Conservation (phyloP, 164 flowering plant species). For the Stephania cephalantha region DNA sequence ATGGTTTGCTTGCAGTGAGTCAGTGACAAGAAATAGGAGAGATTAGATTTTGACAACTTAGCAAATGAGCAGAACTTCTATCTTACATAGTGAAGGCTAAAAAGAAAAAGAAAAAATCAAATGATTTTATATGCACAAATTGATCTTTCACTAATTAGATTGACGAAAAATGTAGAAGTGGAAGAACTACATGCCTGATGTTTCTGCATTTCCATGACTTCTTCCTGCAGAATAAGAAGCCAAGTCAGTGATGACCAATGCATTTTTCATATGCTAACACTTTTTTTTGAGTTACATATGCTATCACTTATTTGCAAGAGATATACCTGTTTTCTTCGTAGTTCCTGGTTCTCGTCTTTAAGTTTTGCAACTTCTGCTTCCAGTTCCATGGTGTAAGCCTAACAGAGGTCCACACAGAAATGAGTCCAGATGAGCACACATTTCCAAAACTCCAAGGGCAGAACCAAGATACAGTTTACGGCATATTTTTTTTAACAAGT, state of each 20-base stretch:
- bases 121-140: neutral
- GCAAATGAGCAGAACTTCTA: too few species aligned
- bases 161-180: neutral
- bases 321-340: slow-evolving; percentile 66
- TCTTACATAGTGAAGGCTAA: too few species aligned
- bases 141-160: neutral
- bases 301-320: neutral
- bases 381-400: slow-evolving; percentile 95
- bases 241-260: slow-evolving; percentile 6
- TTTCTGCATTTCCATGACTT: slow-evolving; percentile 64
- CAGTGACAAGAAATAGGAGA: too few species aligned
- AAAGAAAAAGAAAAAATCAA: neutral
- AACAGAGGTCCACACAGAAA: slow-evolving; percentile 12
- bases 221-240: slow-evolving; percentile 44
- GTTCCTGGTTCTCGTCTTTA: slow-evolving; percentile 71
- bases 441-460: neutral
- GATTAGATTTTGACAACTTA: too few species aligned
- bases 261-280: neutral
- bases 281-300: neutral
- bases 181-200: slow-evolving; percentile 49
- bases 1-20: too few species aligned
- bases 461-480: neutral
- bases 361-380: slow-evolving; percentile 88
- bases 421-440: neutral
- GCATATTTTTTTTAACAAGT: neutral